phyloP scores from a whole-genome alignment of 2,329 filamentous ascomycete species.

The Diaporthe aspalathi region DNA sequence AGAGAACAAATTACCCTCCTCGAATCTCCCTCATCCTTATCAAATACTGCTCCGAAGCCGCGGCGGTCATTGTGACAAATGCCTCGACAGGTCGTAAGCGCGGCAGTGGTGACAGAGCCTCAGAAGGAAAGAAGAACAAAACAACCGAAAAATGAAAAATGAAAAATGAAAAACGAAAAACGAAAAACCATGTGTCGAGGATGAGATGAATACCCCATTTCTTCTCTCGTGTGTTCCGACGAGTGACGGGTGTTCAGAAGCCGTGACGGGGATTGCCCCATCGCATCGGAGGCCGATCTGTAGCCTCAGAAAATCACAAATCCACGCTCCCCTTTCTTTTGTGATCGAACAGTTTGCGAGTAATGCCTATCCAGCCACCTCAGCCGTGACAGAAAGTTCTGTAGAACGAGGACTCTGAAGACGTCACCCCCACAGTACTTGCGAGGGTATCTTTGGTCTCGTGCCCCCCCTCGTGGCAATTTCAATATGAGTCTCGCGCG shows the following conservation, averaged over 20 bases:
- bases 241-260: neutral
- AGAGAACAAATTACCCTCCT: neutral
- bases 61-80: neutral
- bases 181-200: neutral
- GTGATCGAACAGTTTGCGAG: neutral
- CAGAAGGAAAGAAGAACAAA: neutral
- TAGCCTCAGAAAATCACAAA: constrained; percentile 3
- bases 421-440: neutral
- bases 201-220: neutral
- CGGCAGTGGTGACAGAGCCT: constrained; percentile 6
- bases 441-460: neutral
- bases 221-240: neutral
- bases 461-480: neutral
- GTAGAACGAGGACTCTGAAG: neutral
- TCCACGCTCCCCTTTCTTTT: neutral
- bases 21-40: neutral
- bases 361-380: neutral
- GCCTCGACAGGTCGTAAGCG: neutral
- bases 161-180: neutral
- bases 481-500: neutral
- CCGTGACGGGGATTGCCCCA: neutral
- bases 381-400: neutral
- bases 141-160: neutral
- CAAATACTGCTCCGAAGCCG: neutral
- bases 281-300: neutral